Base-by-base conservation (phyloP, 208 protist species). In the Trypanosomatidae sp. region DNA sequence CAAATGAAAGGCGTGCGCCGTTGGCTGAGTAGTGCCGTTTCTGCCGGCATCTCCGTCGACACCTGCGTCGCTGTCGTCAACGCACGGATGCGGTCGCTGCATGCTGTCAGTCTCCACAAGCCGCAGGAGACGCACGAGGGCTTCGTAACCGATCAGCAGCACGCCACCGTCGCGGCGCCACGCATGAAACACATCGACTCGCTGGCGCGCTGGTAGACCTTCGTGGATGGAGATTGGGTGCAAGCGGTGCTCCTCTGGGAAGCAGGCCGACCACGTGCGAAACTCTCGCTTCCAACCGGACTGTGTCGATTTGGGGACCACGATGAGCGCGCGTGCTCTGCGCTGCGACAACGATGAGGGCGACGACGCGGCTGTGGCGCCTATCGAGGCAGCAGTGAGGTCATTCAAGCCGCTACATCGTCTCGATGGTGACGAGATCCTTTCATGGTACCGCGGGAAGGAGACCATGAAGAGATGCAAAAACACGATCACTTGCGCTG, bases 401-500 rank as follows among this genome's bases (percentile, higher is more conserved):
- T 17, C 46, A 10, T 49, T 49, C 46, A 49, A 10, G 46, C 46
- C 46, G 46, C 46, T 49, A 49, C 46, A 2, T 17, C 46, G 9
- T 17, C 46, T 49, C 15, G 15, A 49, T 52, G 64, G 22, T 19
- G 30, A 53, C 19, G 46, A 6, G 13, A 33, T 10, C 28, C 22
- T 19, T 33, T 43, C 47, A 0, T 9, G 19, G 30, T n/a, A 36
- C n/a, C 75, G 52, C n/a, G 71, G 72, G 13, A 82, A 75, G 22
- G 69, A 46, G 2, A 49, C 62, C 65, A 93, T 62, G 64, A 90
- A 92, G n/a, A 96, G 76, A 62, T 95, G 89, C 10, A 92, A 56
- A 49, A 97, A 97, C 33, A 94, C 66, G 13, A 97, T 76, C 19
- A 92, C 90, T 75, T 97, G 92, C 52, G 81, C 89, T 13, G 92